phyloP scores from a whole-genome alignment of 176 grass and related monocot species.

The Pontederia paniculata region DNA sequence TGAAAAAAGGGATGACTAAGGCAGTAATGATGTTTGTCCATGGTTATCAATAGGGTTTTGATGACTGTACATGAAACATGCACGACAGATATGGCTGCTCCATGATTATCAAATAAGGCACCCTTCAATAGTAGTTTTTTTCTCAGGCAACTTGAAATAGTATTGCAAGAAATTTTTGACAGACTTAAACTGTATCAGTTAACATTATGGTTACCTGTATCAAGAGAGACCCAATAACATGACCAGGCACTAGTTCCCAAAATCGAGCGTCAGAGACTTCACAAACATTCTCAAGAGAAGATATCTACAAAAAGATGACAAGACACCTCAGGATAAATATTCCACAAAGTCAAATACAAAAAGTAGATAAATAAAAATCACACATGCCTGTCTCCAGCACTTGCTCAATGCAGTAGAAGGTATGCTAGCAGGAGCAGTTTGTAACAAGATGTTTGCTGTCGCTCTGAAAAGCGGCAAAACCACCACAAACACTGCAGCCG shows the following conservation, averaged over 20 bases:
- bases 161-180: too few relatives aligned
- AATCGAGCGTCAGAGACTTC: slow-evolving; percentile 60
- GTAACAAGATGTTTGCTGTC: slow-evolving; percentile 62
- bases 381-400: slow-evolving; percentile 69
- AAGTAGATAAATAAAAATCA: neutral
- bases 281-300: slow-evolving; percentile 55
- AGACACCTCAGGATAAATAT: neutral
- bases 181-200: neutral
- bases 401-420: slow-evolving; percentile 73
- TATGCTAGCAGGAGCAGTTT: slow-evolving; percentile 77
- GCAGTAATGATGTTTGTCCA: too few relatives aligned
- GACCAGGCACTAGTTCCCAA: slow-evolving; percentile 86
- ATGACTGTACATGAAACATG: too few relatives aligned
- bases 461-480: slow-evolving; percentile 90
- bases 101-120: too few relatives aligned
- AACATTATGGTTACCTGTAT: slow-evolving; percentile 33
- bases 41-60: too few relatives aligned
- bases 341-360: slow-evolving; percentile 4
- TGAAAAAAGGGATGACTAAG: too few relatives aligned
- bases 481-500: slow-evolving; percentile 82
- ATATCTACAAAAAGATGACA: slow-evolving; percentile 39
- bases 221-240: slow-evolving; percentile 60
- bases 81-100: too few relatives aligned
- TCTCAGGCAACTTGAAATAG: too few relatives aligned
- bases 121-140: too few relatives aligned